Evolutionary conservation across 2,329 filamentous ascomycete species (phyloP), one percentile per base, ranked within the genome.

Genomic region (Talaromyces sp.): DNA sequence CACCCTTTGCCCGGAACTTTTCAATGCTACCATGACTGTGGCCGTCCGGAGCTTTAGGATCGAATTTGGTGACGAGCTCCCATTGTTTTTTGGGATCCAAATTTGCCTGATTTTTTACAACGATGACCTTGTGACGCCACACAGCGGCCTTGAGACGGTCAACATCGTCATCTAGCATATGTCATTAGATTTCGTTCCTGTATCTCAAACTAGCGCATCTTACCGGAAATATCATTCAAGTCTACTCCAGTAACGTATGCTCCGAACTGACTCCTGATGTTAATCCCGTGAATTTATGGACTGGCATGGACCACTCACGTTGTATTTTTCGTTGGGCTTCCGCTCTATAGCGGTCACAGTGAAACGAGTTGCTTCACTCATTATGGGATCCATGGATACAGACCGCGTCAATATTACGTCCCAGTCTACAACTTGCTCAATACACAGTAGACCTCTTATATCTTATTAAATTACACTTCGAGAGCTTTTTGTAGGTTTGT

Each of bases 21-120:
- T 29, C 34, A 27, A 64, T 64, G 54, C 43, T 64, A 7, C 62
- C 62, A 31, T 64, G 62, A 29, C 62, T 64, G 54, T 64, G 62
- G 15, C 62, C 62, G 43, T 64, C 54, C 22, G 19, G 59, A 13
- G 62, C 62, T 43, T 64, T 64, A 19, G 62, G 62, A 29, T 64
- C 62, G 7, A 64, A 22, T 34, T 19, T 64, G 8, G 62, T 64
- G 22, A 64, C 17, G 17, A 64, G 19, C 27, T 64, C 62, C 62
- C 62, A 64, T 59, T 64, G 62, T 10, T 64, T 64, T 22, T 64
- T 51, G 5, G 62, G 62, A 43, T 64, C 54, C 31, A 64, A 43
- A 17, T 53, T 64, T 17, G 53, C 17, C n/a, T 64, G 62, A 17
- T 43, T 34, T 38, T 64, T 64, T 25, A 64, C 34, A 51, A 64